Percentiles rank a stretch among this genome's conserved stretches.
phyloP scores from a whole-genome alignment of 768 basidiomycete genomes.

The Serpula lacrymans region DNA sequence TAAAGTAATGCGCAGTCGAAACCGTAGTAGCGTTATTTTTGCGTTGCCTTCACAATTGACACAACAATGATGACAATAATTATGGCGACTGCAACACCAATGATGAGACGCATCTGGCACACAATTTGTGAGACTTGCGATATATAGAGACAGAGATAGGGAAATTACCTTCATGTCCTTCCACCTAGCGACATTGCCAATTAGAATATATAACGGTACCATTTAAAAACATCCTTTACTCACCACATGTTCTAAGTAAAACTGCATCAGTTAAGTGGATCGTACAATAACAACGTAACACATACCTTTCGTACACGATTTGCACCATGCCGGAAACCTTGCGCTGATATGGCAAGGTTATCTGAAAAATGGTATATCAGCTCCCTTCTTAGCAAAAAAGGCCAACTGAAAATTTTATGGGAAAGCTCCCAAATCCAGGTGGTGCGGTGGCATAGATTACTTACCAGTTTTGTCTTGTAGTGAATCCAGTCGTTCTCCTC shows the following conservation, averaged over 20 bases:
- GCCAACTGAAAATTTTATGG: not conserved
- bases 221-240: slow-evolving; percentile 26
- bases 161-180: slow-evolving; percentile 89
- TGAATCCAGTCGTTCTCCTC: slow-evolving; percentile 91
- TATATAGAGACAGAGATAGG: no score
- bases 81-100: slow-evolving; percentile 83
- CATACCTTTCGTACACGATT: slow-evolving; percentile 95
- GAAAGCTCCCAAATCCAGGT: not conserved
- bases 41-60: slow-evolving; percentile 85
- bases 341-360: slow-evolving; percentile 96
- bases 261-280: slow-evolving; percentile 5
- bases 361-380: slow-evolving; percentile 44
- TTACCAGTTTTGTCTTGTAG: slow-evolving; percentile 97
- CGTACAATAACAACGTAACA: slow-evolving; percentile 11
- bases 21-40: slow-evolving; percentile 32
- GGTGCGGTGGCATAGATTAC: slow-evolving; percentile 24
- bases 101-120: slow-evolving; percentile 93
- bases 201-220: slow-evolving; percentile 8
- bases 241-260: slow-evolving; percentile 82
- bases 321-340: slow-evolving; percentile 96
- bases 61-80: slow-evolving; percentile 96
- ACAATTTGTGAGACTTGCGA: no score
- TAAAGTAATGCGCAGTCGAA: slow-evolving; percentile 2
- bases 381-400: not conserved
- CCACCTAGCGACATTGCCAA: slow-evolving; percentile 57